Evolutionary conservation across 805 yeast species (phyloP).

Genomic region (Yamadazyma sp.): DNA sequence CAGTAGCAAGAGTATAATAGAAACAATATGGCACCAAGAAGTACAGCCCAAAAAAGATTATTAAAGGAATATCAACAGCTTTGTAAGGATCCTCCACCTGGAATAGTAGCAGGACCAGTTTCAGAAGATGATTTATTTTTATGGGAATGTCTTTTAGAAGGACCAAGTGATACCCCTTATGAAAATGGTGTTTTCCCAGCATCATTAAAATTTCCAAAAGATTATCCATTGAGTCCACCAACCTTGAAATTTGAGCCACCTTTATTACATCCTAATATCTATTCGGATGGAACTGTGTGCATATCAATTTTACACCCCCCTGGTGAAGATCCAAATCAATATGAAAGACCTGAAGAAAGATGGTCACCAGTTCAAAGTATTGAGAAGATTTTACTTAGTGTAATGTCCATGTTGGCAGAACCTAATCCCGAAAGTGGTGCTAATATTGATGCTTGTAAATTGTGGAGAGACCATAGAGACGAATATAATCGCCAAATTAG

Average conservation of each 20-base stretch:
- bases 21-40: slow-evolving; percentile 17
- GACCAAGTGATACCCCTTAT: slow-evolving; percentile 81
- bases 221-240: slow-evolving; percentile 84
- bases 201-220: slow-evolving; percentile 64
- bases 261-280: slow-evolving; percentile 88
- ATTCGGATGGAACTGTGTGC: slow-evolving; percentile 93
- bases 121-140: slow-evolving; percentile 67
- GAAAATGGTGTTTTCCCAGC: slow-evolving; percentile 90
- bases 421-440: slow-evolving; percentile 98
- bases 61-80: slow-evolving; percentile 88
- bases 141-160: slow-evolving; percentile 85
- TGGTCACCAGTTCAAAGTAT: slow-evolving; percentile 98
- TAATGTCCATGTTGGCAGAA: slow-evolving; percentile 94
- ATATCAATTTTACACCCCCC: slow-evolving; percentile 94
- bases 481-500: slow-evolving; percentile 66
- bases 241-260: slow-evolving; percentile 73
- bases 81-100: slow-evolving; percentile 85
- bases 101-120: slow-evolving; percentile 90
- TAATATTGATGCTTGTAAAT: slow-evolving; percentile 71
- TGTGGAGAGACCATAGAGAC: slow-evolving; percentile 84
- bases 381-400: slow-evolving; percentile 92
- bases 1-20: too few species aligned
- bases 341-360: slow-evolving; percentile 92
- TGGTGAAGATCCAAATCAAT: slow-evolving; percentile 95
- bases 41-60: slow-evolving; percentile 82